Evolutionary conservation across 306 rosid species (phyloP).

Genomic region (Vigna hirtella): DNA sequence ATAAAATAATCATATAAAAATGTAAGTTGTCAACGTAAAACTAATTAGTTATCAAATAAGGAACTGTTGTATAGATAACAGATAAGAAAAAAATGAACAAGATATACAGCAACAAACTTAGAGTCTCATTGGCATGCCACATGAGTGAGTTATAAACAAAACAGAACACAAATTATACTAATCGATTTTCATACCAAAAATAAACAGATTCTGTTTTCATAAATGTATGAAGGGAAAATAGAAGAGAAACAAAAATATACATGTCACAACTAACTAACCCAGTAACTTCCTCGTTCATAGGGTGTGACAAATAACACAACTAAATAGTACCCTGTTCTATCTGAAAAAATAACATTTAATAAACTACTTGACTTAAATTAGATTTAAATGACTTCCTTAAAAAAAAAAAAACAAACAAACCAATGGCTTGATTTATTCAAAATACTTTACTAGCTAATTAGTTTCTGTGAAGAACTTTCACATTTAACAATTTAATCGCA

Average conservation of each 20-base stretch:
- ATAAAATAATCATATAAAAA: slow-evolving; percentile 35
- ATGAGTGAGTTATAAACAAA: background rate
- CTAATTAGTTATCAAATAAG: slow-evolving; percentile 29
- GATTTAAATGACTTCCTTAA: background rate
- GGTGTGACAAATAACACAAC: background rate
- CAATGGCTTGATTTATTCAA: background rate
- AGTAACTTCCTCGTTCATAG: background rate
- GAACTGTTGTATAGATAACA: slow-evolving; percentile 15
- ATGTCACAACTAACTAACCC: background rate
- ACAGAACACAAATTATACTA: background rate
- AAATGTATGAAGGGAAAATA: background rate
- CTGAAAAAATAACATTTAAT: background rate
- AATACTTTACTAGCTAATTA: background rate
- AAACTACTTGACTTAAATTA: background rate
- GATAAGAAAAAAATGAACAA: background rate
- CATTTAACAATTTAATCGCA: background rate
- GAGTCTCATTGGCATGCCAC: background rate
- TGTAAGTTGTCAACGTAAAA: slow-evolving; percentile 25
- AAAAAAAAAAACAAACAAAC: background rate
- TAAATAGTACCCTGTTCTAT: background rate
- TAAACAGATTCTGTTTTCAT: too few relatives aligned
- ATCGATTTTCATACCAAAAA: too few relatives aligned
- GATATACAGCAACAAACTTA: slow-evolving; percentile 4
- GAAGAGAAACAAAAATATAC: background rate
- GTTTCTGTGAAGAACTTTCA: background rate